Percentiles rank a stretch among this genome's conserved stretches.
phyloP scores from a whole-genome alignment of 306 rosid genomes.

The Sindora glabra region DNA sequence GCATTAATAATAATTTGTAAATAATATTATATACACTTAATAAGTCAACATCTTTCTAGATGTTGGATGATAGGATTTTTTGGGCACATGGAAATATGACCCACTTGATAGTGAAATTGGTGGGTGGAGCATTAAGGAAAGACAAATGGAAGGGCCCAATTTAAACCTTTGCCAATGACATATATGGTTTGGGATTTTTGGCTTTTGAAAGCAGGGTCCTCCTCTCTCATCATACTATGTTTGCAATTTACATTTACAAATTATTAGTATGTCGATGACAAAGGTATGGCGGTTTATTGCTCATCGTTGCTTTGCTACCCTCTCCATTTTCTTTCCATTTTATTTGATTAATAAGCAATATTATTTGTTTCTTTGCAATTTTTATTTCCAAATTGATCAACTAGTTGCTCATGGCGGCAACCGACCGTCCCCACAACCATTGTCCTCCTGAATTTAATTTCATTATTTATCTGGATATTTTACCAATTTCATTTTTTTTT shows the following conservation, averaged over 20 bases:
- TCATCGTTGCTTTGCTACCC: neutral
- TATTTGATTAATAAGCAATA: neutral
- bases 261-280: slow-evolving; percentile 10
- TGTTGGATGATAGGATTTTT: too few species aligned
- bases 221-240: slow-evolving; percentile 14
- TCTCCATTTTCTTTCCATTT: neutral
- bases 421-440: too few species aligned
- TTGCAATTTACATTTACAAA: too few species aligned
- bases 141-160: neutral
- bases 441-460: too few species aligned
- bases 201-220: slow-evolving; percentile 3
- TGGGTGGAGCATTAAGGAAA: neutral
- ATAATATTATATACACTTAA: too few species aligned
- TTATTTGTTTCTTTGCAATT: slow-evolving; percentile 4
- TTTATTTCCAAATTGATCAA: neutral
- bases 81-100: too few species aligned
- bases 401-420: too few species aligned
- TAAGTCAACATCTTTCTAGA: too few species aligned
- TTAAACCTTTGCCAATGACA: neutral
- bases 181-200: neutral
- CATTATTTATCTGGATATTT: too few species aligned
- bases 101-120: neutral
- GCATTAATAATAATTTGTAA: too few species aligned
- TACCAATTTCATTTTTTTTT: too few species aligned
- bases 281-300: slow-evolving; percentile 7